These are phyloP conservation scores for Fibroporia radiculosa DNA, from an alignment of 768 basidiomycete genomes.

Conservation along the genomic window DNA sequence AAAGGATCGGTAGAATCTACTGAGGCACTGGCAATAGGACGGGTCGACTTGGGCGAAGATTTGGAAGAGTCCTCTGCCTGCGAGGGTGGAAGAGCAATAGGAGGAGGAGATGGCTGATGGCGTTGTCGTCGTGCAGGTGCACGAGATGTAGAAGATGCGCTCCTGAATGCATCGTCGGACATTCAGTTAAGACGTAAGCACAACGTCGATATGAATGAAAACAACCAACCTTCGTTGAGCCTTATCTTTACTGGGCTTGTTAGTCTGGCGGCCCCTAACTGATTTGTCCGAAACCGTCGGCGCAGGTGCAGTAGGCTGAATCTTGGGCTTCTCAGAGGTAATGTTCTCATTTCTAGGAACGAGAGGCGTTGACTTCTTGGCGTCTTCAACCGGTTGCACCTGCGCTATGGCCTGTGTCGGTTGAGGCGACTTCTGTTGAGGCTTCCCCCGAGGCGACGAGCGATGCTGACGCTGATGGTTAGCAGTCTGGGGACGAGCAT, in stretches of 20 bases:
- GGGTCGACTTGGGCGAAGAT: conserved; percentile 11
- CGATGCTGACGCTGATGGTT: conserved; percentile 28
- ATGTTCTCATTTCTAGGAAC: conserved; percentile 10
- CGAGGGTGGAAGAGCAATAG: conserved; percentile 38
- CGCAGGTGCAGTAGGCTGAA: conserved; percentile 1
- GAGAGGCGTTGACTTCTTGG: conserved; percentile 25
- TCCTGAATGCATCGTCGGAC: conserved; percentile 25
- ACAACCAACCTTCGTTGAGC: conserved; percentile 30
- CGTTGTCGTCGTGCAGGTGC: conserved; percentile 39
- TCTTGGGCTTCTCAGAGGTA: conserved; percentile 12
- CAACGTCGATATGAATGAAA: conserved; percentile 23
- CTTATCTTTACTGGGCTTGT: conserved; percentile 37
- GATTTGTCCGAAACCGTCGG: conserved; percentile 21
- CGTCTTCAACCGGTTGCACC: conserved; percentile 22
- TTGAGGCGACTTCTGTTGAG: conserved; percentile 20
- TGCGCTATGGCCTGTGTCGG: conserved; percentile 17
- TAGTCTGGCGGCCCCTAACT: conserved; percentile 25
- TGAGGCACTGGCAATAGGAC: conserved; percentile 11
- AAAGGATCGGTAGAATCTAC: conserved; percentile 41
- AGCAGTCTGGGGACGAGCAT: conserved; percentile 29
- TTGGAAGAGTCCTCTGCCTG: conserved; percentile 49
- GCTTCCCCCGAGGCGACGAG: conserved; percentile 31
- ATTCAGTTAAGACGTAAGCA: conserved; percentile 9
- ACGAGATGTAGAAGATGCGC: conserved; percentile 35
- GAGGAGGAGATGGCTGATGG: conserved; percentile 60